Conservation (phyloP, 805 yeast species). For the Vanderwaltozyma yarrowii region DNA sequence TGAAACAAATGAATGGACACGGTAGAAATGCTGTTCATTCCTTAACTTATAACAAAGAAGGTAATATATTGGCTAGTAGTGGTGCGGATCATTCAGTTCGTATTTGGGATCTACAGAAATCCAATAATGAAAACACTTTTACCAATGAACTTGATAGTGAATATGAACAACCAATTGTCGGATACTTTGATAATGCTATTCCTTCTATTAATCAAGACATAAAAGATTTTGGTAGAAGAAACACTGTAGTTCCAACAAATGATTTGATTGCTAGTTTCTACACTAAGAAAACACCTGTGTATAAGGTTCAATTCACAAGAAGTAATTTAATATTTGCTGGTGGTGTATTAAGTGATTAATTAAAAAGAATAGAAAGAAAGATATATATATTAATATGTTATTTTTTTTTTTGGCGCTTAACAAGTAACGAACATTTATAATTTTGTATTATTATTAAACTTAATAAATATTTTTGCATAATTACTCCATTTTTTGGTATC, state of each 20-base stretch:
- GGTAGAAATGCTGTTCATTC: constrained; percentile 82
- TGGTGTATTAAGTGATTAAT: constrained; percentile 52
- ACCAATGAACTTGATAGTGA: not conserved
- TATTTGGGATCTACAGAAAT: constrained; percentile 90
- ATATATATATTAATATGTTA: too few species aligned
- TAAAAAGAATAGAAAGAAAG: constrained; percentile 54
- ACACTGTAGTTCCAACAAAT: constrained; percentile 68
- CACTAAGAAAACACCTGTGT: constrained; percentile 90
- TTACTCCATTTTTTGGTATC: too few species aligned
- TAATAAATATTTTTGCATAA: too few species aligned
- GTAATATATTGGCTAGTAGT: constrained; percentile 79
- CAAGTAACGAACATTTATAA: too few species aligned
- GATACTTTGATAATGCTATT: constrained; percentile 28
- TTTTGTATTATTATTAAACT: too few species aligned
- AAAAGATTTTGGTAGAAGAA: constrained; percentile 43
- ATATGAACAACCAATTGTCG: constrained; percentile 32
- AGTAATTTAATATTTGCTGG: constrained; percentile 87
- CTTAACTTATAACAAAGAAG: constrained; percentile 74
- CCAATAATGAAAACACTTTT: constrained; percentile 17
- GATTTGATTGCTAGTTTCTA: constrained; percentile 91
- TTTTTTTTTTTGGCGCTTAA: too few species aligned
- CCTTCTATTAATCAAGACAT: constrained; percentile 28
- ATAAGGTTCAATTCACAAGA: constrained; percentile 84
- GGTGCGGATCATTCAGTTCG: constrained; percentile 90
- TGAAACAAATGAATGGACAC: constrained; percentile 92